phyloP scores from a whole-genome alignment of 2,329 filamentous ascomycete species.

The Aspergillus novofumigatus region DNA sequence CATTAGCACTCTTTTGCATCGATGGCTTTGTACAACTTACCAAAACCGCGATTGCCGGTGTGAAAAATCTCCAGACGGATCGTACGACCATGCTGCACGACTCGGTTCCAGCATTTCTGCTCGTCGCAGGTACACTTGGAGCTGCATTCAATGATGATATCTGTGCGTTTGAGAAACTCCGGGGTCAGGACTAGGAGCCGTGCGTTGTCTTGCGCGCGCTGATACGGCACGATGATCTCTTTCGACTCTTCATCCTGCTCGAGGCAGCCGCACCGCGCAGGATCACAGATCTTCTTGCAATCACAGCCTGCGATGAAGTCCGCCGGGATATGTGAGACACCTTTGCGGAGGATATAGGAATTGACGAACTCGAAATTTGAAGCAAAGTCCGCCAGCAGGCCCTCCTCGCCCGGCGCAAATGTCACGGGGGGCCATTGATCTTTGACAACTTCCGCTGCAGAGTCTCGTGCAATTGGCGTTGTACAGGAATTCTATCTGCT shows the following conservation, averaged over 20 bases:
- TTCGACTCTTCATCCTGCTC: constrained; percentile 27
- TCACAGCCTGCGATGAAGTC: constrained; percentile 33
- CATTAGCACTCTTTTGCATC: not conserved
- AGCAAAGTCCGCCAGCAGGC: constrained; percentile 20
- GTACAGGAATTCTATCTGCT: constrained; percentile 1
- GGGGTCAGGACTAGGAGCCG: constrained; percentile 23
- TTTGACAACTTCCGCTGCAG: constrained; percentile 22
- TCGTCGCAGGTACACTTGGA: constrained; percentile 32
- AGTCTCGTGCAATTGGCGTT: constrained; percentile 9
- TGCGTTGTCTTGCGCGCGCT: constrained; percentile 8
- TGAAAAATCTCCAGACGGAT: constrained; percentile 42
- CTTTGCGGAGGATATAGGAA: constrained; percentile 31
- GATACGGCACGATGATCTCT: constrained; percentile 30
- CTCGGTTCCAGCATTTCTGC: constrained; percentile 37
- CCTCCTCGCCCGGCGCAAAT: constrained; percentile 13
- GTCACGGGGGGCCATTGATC: constrained; percentile 26
- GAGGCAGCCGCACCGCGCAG: constrained; percentile 26
- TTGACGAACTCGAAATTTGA: constrained; percentile 39
- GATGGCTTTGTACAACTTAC: constrained; percentile 17
- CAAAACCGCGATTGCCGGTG: constrained; percentile 40
- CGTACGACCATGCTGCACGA: constrained; percentile 38
- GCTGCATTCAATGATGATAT: constrained; percentile 43
- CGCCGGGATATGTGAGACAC: constrained; percentile 22
- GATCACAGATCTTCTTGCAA: constrained; percentile 26
- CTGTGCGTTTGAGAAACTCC: constrained; percentile 28